Conservation (phyloP, 2,329 filamentous ascomycete genomes). For the Penicillium thymicola region DNA sequence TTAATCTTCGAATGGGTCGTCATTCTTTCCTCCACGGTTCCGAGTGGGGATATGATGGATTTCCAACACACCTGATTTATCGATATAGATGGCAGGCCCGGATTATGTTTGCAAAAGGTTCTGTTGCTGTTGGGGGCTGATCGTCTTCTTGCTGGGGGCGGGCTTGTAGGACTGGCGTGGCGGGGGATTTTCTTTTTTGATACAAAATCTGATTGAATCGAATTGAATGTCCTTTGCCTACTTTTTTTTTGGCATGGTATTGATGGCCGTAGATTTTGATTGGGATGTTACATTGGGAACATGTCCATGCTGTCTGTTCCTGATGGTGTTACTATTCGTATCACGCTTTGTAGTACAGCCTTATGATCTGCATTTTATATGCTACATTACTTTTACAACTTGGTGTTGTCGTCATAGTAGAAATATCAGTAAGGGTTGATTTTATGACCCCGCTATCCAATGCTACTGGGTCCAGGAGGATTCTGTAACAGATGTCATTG, state of each 20-base stretch:
- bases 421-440: neutral
- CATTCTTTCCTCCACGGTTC: constrained; percentile 3
- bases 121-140: constrained; percentile 2
- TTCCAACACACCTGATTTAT: neutral
- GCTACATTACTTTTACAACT: neutral
- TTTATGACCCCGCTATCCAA: constrained; percentile 1
- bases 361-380: neutral
- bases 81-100: constrained; percentile 1
- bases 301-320: constrained; percentile 6
- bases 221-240: constrained; percentile 23
- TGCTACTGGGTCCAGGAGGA: neutral
- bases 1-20: constrained; percentile 3
- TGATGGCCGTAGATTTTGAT: neutral
- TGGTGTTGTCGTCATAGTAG: neutral
- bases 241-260: neutral
- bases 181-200: constrained; percentile 21
- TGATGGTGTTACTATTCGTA: neutral
- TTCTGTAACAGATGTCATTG: neutral
- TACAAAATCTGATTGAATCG: constrained; percentile 28
- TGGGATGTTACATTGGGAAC: neutral
- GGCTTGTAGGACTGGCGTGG: constrained; percentile 13
- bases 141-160: constrained; percentile 11
- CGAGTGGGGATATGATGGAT: constrained; percentile 4
- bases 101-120: constrained; percentile 4
- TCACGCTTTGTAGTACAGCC: neutral